These are phyloP conservation scores for Trifolium repens DNA, from an alignment of 306 rosid species.

Conservation along the genomic window DNA sequence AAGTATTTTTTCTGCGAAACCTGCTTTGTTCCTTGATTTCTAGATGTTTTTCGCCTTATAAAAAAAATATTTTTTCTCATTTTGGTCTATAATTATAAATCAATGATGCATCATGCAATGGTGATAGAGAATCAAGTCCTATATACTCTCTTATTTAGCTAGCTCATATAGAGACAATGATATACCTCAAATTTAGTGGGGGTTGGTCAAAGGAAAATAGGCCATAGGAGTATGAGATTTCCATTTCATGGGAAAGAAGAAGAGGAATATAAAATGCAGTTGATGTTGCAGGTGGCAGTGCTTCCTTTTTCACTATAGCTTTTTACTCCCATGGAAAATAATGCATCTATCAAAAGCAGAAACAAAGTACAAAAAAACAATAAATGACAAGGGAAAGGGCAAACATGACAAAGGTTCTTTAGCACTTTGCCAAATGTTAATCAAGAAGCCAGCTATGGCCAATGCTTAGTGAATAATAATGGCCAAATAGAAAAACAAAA, in stretches of 20 bases:
- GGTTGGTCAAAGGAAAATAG: constrained; percentile 13
- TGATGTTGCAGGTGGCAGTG: constrained; percentile 31
- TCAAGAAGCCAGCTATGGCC: constrained; percentile 6
- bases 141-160: not conserved
- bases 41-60: no score
- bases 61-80: no score
- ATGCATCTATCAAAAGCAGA: constrained; percentile 40
- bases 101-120: not conserved
- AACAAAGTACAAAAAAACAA: constrained; percentile 37
- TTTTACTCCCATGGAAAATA: constrained; percentile 39
- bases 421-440: constrained; percentile 31
- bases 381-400: constrained; percentile 34
- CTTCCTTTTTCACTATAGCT: not conserved
- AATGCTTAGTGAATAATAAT: not conserved
- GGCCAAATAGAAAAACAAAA: constrained; percentile 31
- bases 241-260: constrained; percentile 20
- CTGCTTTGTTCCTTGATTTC: no score
- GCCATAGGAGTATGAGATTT: not conserved
- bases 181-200: constrained; percentile 3
- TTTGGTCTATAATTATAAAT: no score
- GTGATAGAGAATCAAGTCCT: not conserved
- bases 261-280: constrained; percentile 34
- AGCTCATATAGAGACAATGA: constrained; percentile 18
- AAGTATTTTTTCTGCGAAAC: no score
- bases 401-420: constrained; percentile 37